Evolutionary conservation across 441 rosid genomes (phyloP), one percentile per base, ranked within the genome.

Genomic region (Eutrema salsugineum): DNA sequence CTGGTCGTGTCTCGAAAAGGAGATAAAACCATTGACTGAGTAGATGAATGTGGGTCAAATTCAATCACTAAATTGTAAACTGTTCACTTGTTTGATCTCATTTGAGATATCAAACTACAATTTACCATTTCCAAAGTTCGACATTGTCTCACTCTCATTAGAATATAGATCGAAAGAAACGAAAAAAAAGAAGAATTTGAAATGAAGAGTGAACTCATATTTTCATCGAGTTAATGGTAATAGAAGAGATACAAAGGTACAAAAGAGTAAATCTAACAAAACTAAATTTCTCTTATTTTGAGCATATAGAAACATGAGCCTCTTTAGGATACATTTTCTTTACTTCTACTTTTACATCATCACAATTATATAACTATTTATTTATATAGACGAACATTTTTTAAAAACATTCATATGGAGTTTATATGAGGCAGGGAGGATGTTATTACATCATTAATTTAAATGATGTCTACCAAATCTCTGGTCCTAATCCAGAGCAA

Each of bases 401-500:
- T 12, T 30, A 17, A 40, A 9, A 5, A 17, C 59, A 33, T 61
- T 17, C 49, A 60, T 51, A 38, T 65, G 9, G 50, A 54, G 19
- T 44, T 56, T 44, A 56, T 32, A 5, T 22, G 35, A 6, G 20
- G 11, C 12, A 3, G 16, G 24, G 17, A 54, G 20, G 28, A 59
- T 22, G 40, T 50, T 60, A 67, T 74, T 66, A 61, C 78, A 68
- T 68, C 57, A 73, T 30, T 58, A 59, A 40, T 36, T 12, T 56
- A 33, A 66, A 38, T 47, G 42, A 70, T 49, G 33, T 40, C 66
- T 57, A 73, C 66, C 61, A 59, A 61, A 75, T 42, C 22, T 43
- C 14, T 60, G 70, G 69, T 75, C 53, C 71, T 65, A 73, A 72
- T 55, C 51, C 71, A 72, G 66, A 59, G 51, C 42, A 70, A 59